Conservation (phyloP, 768 basidiomycete genomes). For the Agrocybe pediades region DNA sequence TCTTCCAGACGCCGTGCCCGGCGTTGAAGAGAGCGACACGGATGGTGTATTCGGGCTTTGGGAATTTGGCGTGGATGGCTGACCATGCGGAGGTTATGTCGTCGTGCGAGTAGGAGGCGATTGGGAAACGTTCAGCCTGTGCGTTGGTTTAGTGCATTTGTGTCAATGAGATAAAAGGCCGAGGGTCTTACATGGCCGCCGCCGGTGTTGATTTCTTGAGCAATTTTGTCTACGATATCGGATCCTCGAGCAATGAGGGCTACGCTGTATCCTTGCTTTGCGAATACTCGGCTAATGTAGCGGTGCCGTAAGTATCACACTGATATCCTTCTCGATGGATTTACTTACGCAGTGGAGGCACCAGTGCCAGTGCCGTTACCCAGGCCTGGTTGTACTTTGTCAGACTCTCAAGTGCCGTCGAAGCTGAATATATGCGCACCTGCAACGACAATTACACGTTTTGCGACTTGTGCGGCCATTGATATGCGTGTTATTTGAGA, state of each 20-base stretch:
- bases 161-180: background rate
- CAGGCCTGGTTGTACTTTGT: slow-evolving; percentile 31
- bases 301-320: background rate
- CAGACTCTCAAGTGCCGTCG: background rate
- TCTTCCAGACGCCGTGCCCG: slow-evolving; percentile 59
- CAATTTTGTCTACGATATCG: slow-evolving; percentile 51
- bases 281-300: slow-evolving; percentile 55
- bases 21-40: slow-evolving; percentile 69
- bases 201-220: slow-evolving; percentile 51
- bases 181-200: slow-evolving; percentile 56
- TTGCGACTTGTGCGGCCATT: slow-evolving; percentile 24
- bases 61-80: slow-evolving; percentile 45
- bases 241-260: slow-evolving; percentile 65
- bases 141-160: background rate
- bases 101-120: slow-evolving; percentile 49
- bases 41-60: slow-evolving; percentile 50
- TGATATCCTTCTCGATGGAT: background rate
- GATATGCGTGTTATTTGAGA: background rate
- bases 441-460: slow-evolving; percentile 59
- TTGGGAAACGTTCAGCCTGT: slow-evolving; percentile 60
- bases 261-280: slow-evolving; percentile 64
- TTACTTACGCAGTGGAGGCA: slow-evolving; percentile 55
- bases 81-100: slow-evolving; percentile 54
- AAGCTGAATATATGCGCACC: slow-evolving; percentile 32
- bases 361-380: slow-evolving; percentile 57